phyloP scores from a whole-genome alignment of 495 filamentous ascomycete genomes.

The Podospora sp. region DNA sequence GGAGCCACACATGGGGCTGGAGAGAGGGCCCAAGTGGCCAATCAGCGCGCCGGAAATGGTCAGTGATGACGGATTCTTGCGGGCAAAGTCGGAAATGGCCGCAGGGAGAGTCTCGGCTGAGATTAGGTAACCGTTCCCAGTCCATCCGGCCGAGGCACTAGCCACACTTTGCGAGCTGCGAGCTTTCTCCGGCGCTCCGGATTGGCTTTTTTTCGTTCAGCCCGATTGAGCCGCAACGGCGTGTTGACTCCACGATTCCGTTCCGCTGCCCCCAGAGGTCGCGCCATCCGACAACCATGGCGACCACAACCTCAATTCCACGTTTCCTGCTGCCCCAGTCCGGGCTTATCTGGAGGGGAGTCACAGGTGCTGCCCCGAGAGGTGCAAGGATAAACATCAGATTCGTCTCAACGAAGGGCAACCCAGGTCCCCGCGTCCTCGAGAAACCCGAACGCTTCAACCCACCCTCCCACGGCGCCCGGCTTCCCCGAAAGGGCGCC shows the following conservation, averaged over 20 bases:
- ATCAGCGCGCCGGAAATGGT: constrained; percentile 30
- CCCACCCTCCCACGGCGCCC: constrained; percentile 78
- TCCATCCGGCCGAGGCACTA: not conserved
- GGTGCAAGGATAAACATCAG: constrained; percentile 18
- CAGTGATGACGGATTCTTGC: constrained; percentile 22
- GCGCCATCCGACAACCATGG: constrained; percentile 33
- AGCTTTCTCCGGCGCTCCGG: not conserved
- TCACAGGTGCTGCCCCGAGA: constrained; percentile 11
- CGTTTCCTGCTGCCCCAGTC: constrained; percentile 57
- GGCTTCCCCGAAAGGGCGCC: constrained; percentile 51
- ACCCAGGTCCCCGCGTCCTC: constrained; percentile 54
- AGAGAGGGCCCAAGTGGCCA: constrained; percentile 23
- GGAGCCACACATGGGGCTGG: constrained; percentile 35
- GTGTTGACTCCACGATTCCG: constrained; percentile 3
- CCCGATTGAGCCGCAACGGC: constrained; percentile 17
- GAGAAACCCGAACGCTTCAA: constrained; percentile 80
- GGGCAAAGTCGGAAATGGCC: constrained; percentile 37
- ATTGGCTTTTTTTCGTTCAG: constrained; percentile 9
- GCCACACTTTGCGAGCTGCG: not conserved
- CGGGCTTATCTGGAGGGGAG: constrained; percentile 49
- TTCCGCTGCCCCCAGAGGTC: not conserved
- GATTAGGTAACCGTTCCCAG: constrained; percentile 13
- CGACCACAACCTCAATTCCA: constrained; percentile 47
- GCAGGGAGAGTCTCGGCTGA: not conserved
- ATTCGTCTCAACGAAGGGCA: constrained; percentile 10